Evolutionary conservation across 164 flowering plant genomes (phyloP), one percentile per base, ranked within the genome.

Genomic region (Dillenia suffruticosa): DNA sequence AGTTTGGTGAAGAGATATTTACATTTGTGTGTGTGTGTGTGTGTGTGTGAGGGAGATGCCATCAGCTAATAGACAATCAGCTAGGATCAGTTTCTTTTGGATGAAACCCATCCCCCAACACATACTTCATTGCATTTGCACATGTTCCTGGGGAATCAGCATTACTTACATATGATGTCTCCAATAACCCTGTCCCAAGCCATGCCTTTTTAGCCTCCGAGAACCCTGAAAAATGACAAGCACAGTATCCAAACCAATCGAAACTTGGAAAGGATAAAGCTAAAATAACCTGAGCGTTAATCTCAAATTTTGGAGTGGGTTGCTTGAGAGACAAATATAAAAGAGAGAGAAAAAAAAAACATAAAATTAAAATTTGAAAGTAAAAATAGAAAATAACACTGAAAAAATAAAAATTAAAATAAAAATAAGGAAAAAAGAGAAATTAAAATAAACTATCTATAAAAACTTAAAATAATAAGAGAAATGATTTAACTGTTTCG

Each of bases 41-140:
- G 22, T 19, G 22, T 19, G 22, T 19, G 78, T 70, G 17, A 82
- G 82, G 62, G 57, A 19, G 51, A 80, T 40, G 24, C 89, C 92
- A 61, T 84, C 89, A 19, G 61, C 58, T 17, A 86, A 84, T 44
- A 86, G 75, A 69, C 49, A 52, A 19, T 73, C 79, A 8, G 88
- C 89, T 69, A 87, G 58, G 49, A 77, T 61, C 84, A 9, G 88
- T 72, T 75, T 81, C 83, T 19, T 84, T 68, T 16, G 90, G 87
- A 70, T 85, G 93, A 51, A 82, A 80, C 5, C 87, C 85, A 68
- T 87, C 90, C 90, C 93, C 83, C 54, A 84, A 87, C 51, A 85
- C 84, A 59, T 87, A 87, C 17, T 48, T 56, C 61, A 90, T 77
- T 12, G 93, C 88, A 74, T 87, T 85, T 10, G 80, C 56, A 67